These are phyloP conservation scores for Phylloporus scabripes DNA, from an alignment of 768 basidiomycete genomes.

Conservation along the genomic window DNA sequence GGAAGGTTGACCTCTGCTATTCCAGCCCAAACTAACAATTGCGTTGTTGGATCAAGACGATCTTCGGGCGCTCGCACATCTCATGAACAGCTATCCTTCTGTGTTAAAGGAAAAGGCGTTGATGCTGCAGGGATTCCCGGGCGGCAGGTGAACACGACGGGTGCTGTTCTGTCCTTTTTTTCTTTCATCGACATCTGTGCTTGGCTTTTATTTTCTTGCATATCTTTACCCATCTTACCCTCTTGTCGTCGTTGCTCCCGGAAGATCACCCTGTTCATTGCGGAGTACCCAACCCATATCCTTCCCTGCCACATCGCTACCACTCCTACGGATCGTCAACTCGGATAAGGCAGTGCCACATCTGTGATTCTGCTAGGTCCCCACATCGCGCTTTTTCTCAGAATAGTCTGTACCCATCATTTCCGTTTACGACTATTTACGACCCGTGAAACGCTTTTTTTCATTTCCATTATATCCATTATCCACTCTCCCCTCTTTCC, in stretches of 20 bases:
- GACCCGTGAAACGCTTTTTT: background rate
- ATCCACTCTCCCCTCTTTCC: background rate
- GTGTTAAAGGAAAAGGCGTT: constrained; percentile 75
- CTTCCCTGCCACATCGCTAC: background rate
- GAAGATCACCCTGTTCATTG: background rate
- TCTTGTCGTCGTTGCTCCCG: background rate
- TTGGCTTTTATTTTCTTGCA: background rate
- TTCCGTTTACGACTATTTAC: background rate
- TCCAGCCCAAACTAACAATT: constrained; percentile 80
- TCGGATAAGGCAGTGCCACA: background rate
- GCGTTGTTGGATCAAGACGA: constrained; percentile 80
- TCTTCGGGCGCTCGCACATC: constrained; percentile 72
- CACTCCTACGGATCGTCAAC: background rate
- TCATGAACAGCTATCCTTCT: constrained; percentile 82
- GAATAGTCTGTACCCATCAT: background rate
- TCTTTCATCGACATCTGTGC: background rate
- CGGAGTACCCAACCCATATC: background rate
- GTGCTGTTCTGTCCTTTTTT: background rate
- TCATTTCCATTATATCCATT: background rate
- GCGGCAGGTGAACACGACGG: constrained; percentile 18
- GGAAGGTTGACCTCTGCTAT: constrained; percentile 1
- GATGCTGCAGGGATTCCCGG: constrained; percentile 24
- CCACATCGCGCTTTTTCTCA: background rate
- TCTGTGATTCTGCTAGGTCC: background rate
- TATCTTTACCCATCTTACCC: background rate